These are phyloP conservation scores for Gossypium davidsonii DNA, from an alignment of 441 rosid genomes.

Conservation along the genomic window DNA sequence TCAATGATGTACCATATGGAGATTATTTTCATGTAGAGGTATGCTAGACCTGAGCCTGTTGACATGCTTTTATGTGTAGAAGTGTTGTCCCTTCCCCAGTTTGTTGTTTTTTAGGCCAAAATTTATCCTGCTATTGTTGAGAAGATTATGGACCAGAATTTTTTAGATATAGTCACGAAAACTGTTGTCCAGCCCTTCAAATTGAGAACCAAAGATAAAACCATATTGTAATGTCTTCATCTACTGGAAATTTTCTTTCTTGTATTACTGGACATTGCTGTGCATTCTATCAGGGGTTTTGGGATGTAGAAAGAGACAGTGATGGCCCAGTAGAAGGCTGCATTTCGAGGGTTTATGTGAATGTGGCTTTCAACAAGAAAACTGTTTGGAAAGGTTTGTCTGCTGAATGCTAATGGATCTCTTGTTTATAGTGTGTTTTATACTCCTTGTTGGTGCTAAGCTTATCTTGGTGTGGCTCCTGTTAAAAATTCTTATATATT, in stretches of 20 bases:
- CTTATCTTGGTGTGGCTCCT: neutral
- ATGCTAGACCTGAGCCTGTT: slow-evolving; percentile 15
- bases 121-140: slow-evolving; percentile 6
- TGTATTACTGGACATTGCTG: neutral
- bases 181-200: neutral
- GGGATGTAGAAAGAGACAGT: slow-evolving; percentile 63
- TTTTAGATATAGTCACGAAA: neutral
- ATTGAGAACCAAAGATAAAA: neutral
- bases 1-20: slow-evolving; percentile 81
- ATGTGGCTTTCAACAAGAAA: slow-evolving; percentile 76
- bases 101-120: neutral
- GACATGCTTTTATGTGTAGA: neutral
- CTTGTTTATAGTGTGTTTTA: neutral
- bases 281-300: slow-evolving; percentile 50
- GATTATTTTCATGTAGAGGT: slow-evolving; percentile 93
- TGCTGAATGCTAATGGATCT: neutral
- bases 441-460: neutral
- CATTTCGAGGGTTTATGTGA: slow-evolving; percentile 56
- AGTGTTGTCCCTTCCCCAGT: neutral
- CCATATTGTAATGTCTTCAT: neutral
- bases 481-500: neutral
- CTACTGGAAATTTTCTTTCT: neutral
- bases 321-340: slow-evolving; percentile 59
- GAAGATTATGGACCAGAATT: slow-evolving; percentile 11
- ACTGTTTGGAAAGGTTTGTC: slow-evolving; percentile 86